These are phyloP conservation scores for sorghum (Sorghum bicolor) DNA, from an alignment of 176 grass and related monocot genomes.

Conservation along the genomic window Sorghum_bicolor_NCBIv3 NC_012870.2:2630001-2630500, in stretches of 20 bases:
- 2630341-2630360: conserved; percentile 83
- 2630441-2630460: not conserved
- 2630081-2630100: not conserved
- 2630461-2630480: not conserved
- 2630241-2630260: not conserved
- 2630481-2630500: not conserved
- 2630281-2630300: conserved; percentile 13
- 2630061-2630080: not conserved
- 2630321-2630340: conserved; percentile 87
- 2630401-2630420: conserved; percentile 22
- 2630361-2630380: conserved; percentile 72
- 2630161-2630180: not conserved
- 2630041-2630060: not conserved
- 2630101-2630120: not conserved
- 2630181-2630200: not conserved
- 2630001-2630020: not conserved
- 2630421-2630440: not conserved
- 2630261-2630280: conserved; percentile 1
- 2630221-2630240: not conserved
- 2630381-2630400: conserved; percentile 86
- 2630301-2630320: conserved; percentile 66
- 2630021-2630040: not conserved
- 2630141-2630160: not conserved
- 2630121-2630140: not conserved
- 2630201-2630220: not conserved